A percentile compares a stretch with the other conserved stretches of the same genome.
These are phyloP conservation scores for Carex parvula DNA, from an alignment of 176 grass and related monocot genomes.

Conservation along the genomic window DNA sequence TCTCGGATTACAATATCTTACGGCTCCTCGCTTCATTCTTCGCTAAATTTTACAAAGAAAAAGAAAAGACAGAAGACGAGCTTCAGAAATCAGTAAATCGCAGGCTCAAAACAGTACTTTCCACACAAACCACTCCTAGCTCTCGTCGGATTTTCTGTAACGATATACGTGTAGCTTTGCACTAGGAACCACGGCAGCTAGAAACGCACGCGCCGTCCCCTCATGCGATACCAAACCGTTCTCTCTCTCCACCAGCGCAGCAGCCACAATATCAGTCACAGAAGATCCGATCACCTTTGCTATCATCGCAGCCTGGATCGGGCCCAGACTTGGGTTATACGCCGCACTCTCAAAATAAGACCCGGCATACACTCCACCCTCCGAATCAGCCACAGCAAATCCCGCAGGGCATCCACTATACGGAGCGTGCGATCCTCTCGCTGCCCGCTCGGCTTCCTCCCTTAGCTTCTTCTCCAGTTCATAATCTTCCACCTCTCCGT, in stretches of 20 bases:
- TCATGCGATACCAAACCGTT: slow-evolving; percentile 59
- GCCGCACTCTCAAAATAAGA: slow-evolving; percentile 71
- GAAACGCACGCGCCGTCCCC: slow-evolving; percentile 67
- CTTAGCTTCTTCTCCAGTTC: slow-evolving; percentile 33
- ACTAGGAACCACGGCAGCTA: slow-evolving; percentile 53
- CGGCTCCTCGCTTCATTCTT: neutral
- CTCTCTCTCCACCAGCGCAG: slow-evolving; percentile 76
- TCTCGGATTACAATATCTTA: neutral
- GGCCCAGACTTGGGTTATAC: slow-evolving; percentile 88
- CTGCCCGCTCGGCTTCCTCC: slow-evolving; percentile 51
- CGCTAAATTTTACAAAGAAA: neutral
- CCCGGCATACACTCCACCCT: slow-evolving; percentile 61
- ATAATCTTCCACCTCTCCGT: slow-evolving; percentile 26
- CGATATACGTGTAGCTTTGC: slow-evolving; percentile 76
- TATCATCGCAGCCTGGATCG: slow-evolving; percentile 79
- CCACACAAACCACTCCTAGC: slow-evolving; percentile 17
- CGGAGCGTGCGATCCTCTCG: slow-evolving; percentile 66
- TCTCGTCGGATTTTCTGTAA: slow-evolving; percentile 51
- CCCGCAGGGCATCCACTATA: slow-evolving; percentile 77
- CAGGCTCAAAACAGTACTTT: neutral
- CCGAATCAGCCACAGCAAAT: slow-evolving; percentile 64
- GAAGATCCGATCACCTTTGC: slow-evolving; percentile 44
- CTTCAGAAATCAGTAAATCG: neutral
- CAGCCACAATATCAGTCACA: slow-evolving; percentile 40
- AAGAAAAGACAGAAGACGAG: neutral